These are phyloP conservation scores for Conticribra weissflogii DNA, from an alignment of 108 stramenopile species.

Conservation along the genomic window DNA sequence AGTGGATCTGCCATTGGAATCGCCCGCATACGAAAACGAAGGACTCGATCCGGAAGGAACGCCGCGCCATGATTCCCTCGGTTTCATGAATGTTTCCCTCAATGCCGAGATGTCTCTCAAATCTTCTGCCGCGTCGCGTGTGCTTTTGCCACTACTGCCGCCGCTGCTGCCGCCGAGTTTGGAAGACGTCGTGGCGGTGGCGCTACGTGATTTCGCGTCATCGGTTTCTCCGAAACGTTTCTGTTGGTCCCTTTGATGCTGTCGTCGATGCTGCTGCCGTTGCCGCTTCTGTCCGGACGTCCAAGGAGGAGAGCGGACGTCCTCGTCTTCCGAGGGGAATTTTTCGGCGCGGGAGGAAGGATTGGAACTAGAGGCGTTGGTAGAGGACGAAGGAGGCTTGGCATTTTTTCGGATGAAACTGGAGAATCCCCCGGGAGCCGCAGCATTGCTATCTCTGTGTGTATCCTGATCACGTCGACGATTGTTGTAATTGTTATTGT, in stretches of 20 bases:
- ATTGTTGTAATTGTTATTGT: background rate
- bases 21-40: background rate
- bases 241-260: background rate
- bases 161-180: slow-evolving; percentile 4
- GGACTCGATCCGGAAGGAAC: background rate
- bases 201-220: background rate
- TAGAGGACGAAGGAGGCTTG: background rate
- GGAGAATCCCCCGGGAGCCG: background rate
- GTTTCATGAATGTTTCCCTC: slow-evolving; percentile 37
- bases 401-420: background rate
- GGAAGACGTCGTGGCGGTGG: background rate
- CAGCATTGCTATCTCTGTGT: background rate
- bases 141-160: background rate
- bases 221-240: background rate
- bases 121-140: background rate
- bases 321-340: too few relatives aligned
- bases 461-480: slow-evolving; percentile 1
- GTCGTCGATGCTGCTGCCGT: background rate
- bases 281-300: background rate
- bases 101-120: slow-evolving; percentile 36
- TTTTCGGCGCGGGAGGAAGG: too few relatives aligned
- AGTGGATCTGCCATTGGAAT: too few relatives aligned
- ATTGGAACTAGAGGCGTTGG: background rate
- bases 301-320: too few relatives aligned
- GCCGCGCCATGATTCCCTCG: background rate